Conservation (phyloP, 768 basidiomycete genomes). For the Boletus tylopilopsis region DNA sequence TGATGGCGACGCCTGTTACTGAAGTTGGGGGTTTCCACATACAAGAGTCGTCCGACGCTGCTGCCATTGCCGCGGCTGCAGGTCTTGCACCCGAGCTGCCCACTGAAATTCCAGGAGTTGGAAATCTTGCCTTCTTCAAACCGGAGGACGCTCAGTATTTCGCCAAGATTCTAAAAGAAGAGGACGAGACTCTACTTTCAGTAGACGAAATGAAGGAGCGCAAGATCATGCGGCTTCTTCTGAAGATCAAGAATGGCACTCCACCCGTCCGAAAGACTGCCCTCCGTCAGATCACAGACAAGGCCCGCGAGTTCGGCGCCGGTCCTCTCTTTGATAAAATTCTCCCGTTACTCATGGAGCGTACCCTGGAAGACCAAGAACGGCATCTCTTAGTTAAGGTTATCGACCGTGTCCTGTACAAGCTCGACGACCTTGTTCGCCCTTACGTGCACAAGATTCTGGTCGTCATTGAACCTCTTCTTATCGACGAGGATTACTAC, state of each 20-base stretch:
- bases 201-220: conserved; percentile 99
- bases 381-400: conserved; percentile 98
- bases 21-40: conserved; percentile 90
- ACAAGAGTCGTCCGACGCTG: conserved; percentile 90
- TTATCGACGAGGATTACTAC: conserved; percentile 98
- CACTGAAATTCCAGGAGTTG: conserved; percentile 97
- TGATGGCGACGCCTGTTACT: conserved; percentile 52
- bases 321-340: conserved; percentile 99
- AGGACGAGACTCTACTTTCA: conserved; percentile 87
- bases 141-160: conserved; percentile 98
- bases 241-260: conserved; percentile 99
- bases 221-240: conserved; percentile 95
- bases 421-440: conserved; percentile 96
- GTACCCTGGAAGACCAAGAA: conserved; percentile 96
- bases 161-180: conserved; percentile 91
- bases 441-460: conserved; percentile 99
- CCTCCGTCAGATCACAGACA: conserved; percentile 97
- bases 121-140: conserved; percentile 97
- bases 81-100: conserved; percentile 91
- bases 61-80: conserved; percentile 82
- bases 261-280: conserved; percentile 98
- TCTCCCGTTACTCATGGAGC: conserved; percentile 95
- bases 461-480: conserved; percentile 97
- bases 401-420: conserved; percentile 98
- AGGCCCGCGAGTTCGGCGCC: conserved; percentile 97